Evolutionary conservation across 75 land plant species (phyloP), one percentile per base, ranked within the genome.

Genomic region (Sequoiadendron giganteum): DNA sequence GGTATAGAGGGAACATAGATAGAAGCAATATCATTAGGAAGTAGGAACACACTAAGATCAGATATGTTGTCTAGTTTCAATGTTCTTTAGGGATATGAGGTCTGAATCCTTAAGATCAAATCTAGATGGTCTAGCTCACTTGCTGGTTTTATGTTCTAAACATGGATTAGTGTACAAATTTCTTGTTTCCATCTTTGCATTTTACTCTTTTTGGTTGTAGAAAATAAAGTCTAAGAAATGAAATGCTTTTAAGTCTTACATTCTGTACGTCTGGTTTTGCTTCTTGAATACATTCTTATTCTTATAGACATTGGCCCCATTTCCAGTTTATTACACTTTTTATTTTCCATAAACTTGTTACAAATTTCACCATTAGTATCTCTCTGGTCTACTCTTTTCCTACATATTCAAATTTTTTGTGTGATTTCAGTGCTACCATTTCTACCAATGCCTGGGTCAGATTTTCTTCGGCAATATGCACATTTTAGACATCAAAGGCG

Each of bases 371-470:
- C 40, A 42, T 21, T 40, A 10, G 34, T 14, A 82, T 40, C 47
- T 28, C 48, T 43, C 14, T 82, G 0, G 84, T 47, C 84, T 45
- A 28, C 48, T 47, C 43, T 61, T 10, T 39, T 72, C 47, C 36
- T 7, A 52, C 16, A n/a, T 77, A 84, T 84, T 89, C 39, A 87
- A 32, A 52, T 68, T 45, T 80, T 32, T n/a, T 86, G 58, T 90
- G 65, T 76, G 77, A 80, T 61, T 83, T 45, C 56, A 94, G 95
- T 94, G 92, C 94, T 92, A 43, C 90, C 94, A 90, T 91, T 94
- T 90, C 81, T 93, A 3, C 95, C 94, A 76, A 91, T 90, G 72
- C 90, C 90, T 88, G 94, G 92, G 90, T 89, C 84, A 81, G 92
- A 89, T 87, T 85, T 85, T 55, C 70, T 49, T 3, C 61, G 90